Evolutionary conservation across 73 alveolate species (phyloP), one percentile per base, ranked within the genome.

Genomic region (Breviolum minutum): DNA sequence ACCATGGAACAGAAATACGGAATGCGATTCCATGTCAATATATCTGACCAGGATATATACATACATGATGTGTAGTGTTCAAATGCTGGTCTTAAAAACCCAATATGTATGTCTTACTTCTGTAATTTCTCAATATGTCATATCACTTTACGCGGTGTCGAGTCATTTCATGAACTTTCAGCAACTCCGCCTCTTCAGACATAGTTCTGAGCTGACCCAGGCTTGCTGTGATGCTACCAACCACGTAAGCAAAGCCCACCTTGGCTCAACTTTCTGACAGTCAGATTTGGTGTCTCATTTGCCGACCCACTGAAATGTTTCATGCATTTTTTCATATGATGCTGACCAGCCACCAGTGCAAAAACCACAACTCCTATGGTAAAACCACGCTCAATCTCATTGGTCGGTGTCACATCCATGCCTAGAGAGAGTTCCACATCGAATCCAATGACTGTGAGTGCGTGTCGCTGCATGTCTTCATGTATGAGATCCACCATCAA

Each of bases 241-340:
- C 96, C 40, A 90, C 96, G n/a, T 90, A 90, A 10, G 96, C 96
- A 48, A 90, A 90, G 87, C 96, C 96, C 76, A 90, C 96, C 96
- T 90, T 20, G 96, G 76, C 86, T 14, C 76, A 22, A 24, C 92
- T 61, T 83, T 48, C 8, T 6, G 14, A 20, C 29, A n/a, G 81
- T 20, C 32, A 71, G 26, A 20, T 71, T 71, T 20, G 32, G 5
- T 71, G 54, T 40, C 54, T 40, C 54, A 40, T 40, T 40, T 40
- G 54, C 54, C 3, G 54, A 40, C 54, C 0, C 54, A 40, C 54
- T 40, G 54, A 40, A 40, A 40, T 40, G 0, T 40, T 40, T 3
- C 54, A 3, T 40, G 54, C 54, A 40, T 40, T 3, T 2, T 40
- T 3, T 2, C 54, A 40, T 40, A 3, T 40, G 54, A 40, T 71